Percentiles rank a stretch among this genome's conserved stretches.
These are phyloP conservation scores for Xylaria sp. DNA, from an alignment of 2,329 filamentous ascomycete genomes.

Conservation along the genomic window DNA sequence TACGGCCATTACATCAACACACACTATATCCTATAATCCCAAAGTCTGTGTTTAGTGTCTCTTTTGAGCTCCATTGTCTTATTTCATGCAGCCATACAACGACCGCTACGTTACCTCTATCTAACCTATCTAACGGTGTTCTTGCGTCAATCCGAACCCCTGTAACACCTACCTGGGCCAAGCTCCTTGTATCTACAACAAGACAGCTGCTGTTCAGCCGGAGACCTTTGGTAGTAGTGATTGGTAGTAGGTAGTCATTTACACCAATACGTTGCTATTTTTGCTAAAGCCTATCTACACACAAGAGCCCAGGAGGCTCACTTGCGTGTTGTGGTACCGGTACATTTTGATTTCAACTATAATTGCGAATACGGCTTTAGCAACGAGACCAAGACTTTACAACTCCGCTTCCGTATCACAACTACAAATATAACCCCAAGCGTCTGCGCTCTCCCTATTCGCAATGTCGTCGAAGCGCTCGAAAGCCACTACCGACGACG, in stretches of 20 bases:
- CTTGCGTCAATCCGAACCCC: conserved; percentile 11
- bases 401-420: conserved; percentile 8
- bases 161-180: conserved; percentile 8
- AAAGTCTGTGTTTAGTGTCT: neutral
- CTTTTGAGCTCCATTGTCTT: neutral
- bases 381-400: neutral
- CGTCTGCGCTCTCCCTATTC: conserved; percentile 18
- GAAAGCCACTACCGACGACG: conserved; percentile 69
- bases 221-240: neutral
- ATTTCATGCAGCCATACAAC: neutral
- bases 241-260: neutral
- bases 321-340: neutral
- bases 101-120: neutral
- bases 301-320: conserved; percentile 5
- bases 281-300: neutral
- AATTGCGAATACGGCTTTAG: neutral
- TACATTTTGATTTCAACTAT: neutral
- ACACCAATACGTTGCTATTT: neutral
- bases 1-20: neutral
- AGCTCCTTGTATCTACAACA: conserved; percentile 2
- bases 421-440: neutral
- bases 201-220: neutral
- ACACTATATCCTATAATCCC: neutral
- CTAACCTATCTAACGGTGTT: neutral
- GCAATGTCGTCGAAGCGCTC: conserved; percentile 70